Evolutionary conservation across 2,329 filamentous ascomycete species (phyloP).

Genomic region (Colletotrichum sp.): DNA sequence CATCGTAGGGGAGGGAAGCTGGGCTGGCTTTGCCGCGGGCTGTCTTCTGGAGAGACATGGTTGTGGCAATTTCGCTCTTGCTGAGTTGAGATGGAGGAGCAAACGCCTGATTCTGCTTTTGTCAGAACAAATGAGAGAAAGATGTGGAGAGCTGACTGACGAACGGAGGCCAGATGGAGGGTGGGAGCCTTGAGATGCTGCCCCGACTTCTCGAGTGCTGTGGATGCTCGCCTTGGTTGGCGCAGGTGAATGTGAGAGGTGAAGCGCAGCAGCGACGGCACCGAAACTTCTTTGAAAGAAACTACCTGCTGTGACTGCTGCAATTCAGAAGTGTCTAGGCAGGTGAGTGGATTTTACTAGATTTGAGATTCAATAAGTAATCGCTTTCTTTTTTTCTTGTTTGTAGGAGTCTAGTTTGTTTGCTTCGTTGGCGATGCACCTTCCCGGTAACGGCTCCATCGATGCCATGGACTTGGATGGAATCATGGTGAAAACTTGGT

Average conservation of each 20-base stretch:
- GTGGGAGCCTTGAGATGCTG: neutral
- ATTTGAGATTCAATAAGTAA: neutral
- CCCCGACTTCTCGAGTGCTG: neutral
- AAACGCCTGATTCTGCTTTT: neutral
- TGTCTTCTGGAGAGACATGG: neutral
- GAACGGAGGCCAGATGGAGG: neutral
- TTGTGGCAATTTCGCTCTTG: neutral
- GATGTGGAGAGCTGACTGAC: neutral
- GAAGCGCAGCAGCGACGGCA: neutral
- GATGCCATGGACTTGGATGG: neutral
- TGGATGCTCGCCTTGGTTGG: neutral
- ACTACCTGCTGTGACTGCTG: neutral
- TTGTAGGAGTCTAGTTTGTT: neutral
- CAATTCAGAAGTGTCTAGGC: neutral
- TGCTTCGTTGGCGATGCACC: neutral
- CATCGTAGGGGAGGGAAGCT: neutral
- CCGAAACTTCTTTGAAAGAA: neutral
- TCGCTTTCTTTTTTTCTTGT: neutral
- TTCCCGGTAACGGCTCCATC: neutral
- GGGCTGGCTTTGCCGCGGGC: neutral
- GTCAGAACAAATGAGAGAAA: neutral
- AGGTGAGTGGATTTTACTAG: rapidly evolving
- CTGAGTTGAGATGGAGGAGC: neutral
- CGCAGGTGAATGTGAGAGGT: neutral
- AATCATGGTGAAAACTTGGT: neutral